Conservation (phyloP, 805 yeast genomes). For the Henningerozyma blattae region DNA sequence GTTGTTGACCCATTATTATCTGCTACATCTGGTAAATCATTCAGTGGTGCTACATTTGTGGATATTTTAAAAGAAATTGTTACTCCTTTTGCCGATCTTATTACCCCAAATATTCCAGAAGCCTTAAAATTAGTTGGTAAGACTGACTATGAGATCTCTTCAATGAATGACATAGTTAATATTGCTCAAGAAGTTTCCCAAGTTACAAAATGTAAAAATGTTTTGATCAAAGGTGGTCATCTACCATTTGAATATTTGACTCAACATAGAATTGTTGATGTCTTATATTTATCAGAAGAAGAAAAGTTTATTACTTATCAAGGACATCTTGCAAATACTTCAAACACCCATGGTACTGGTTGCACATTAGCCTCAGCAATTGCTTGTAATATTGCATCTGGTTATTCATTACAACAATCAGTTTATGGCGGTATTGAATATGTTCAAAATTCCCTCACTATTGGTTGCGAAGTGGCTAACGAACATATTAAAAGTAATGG, state of each 20-base stretch:
- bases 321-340: conserved; percentile 34
- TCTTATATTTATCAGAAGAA: conserved; percentile 35
- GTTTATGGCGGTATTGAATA: conserved; percentile 48
- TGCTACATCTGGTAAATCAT: conserved; percentile 60
- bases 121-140: conserved; percentile 33
- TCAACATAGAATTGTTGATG: conserved; percentile 35
- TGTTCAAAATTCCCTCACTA: conserved; percentile 51
- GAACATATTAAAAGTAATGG: conserved; percentile 45
- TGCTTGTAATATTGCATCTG: conserved; percentile 60
- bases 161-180: conserved; percentile 29
- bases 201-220: conserved; percentile 33
- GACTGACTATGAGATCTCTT: conserved; percentile 12
- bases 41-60: conserved; percentile 32
- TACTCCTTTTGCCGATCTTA: conserved; percentile 42
- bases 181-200: conserved; percentile 30
- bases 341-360: conserved; percentile 80
- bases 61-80: conserved; percentile 34
- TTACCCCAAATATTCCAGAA: conserved; percentile 71
- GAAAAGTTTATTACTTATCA: conserved; percentile 31
- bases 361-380: conserved; percentile 78
- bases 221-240: conserved; percentile 78
- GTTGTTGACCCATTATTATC: conserved; percentile 80
- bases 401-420: conserved; percentile 33
- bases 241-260: conserved; percentile 30
- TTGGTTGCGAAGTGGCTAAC: conserved; percentile 24